Conservation (phyloP, 2,329 filamentous ascomycete genomes). For the Botrytis paeoniae region DNA sequence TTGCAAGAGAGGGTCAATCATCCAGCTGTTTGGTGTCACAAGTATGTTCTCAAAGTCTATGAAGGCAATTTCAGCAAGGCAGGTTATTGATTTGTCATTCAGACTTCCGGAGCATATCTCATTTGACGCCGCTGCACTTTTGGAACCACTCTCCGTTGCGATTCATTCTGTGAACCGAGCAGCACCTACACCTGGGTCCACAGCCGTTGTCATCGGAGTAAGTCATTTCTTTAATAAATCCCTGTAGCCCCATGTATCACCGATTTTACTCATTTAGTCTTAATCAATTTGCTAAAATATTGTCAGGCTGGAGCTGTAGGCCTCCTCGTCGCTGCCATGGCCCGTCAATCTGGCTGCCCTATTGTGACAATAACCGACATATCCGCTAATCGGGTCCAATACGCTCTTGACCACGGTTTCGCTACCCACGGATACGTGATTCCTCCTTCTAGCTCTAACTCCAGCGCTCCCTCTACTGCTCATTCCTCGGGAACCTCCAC, state of each 20-base stretch:
- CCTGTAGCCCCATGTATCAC: not conserved
- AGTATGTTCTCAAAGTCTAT: constrained; percentile 42
- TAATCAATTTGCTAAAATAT: not conserved
- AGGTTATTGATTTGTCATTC: constrained; percentile 10
- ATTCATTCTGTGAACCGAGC: constrained; percentile 60
- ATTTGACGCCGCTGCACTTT: constrained; percentile 57
- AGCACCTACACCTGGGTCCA: constrained; percentile 49
- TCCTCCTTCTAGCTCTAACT: constrained; percentile 47
- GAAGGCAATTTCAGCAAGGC: not conserved
- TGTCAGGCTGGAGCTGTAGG: constrained; percentile 54
- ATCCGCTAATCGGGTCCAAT: constrained; percentile 56
- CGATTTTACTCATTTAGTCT: no score
- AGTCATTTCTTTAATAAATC: not conserved
- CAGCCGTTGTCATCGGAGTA: constrained; percentile 59
- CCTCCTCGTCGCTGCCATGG: constrained; percentile 60
- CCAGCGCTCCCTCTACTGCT: constrained; percentile 43
- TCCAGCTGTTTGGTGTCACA: constrained; percentile 60
- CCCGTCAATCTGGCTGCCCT: constrained; percentile 57
- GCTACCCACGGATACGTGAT: constrained; percentile 59
- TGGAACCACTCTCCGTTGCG: constrained; percentile 61
- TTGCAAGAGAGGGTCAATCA: constrained; percentile 62
- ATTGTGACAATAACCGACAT: constrained; percentile 60
- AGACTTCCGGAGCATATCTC: constrained; percentile 59
- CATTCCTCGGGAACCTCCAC: constrained; percentile 2
- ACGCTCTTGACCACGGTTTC: constrained; percentile 57